Percentiles rank a stretch among this genome's conserved stretches.
Evolutionary conservation across 2,329 filamentous ascomycete genomes (phyloP).

Genomic region (Davidsoniella australis): DNA sequence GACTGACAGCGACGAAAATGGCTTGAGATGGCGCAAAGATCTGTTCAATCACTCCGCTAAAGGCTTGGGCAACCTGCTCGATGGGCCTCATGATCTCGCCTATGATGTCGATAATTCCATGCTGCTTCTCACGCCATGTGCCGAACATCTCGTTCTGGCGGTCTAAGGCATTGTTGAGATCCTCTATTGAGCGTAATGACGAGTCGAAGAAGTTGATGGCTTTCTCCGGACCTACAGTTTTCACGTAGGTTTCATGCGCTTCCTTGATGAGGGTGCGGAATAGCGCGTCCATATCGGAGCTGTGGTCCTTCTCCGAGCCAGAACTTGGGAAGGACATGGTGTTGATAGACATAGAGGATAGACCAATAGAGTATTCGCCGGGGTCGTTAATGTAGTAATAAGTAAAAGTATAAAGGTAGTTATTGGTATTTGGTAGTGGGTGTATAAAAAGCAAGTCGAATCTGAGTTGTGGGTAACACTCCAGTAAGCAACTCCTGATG

Average conservation of each 20-base stretch:
- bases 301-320: neutral
- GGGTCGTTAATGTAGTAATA: neutral
- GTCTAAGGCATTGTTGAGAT: constrained; percentile 9
- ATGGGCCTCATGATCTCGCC: constrained; percentile 20
- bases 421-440: no score
- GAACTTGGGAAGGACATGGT: neutral
- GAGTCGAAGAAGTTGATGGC: constrained; percentile 8
- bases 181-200: constrained; percentile 9
- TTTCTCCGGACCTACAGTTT: constrained; percentile 4
- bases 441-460: no score
- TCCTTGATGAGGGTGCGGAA: constrained; percentile 12
- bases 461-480: no score
- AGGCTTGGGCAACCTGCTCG: constrained; percentile 24
- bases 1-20: constrained; percentile 27
- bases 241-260: constrained; percentile 11
- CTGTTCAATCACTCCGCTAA: constrained; percentile 21
- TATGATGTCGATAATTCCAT: constrained; percentile 12
- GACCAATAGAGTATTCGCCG: neutral
- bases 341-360: neutral
- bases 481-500: no score
- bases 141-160: constrained; percentile 13
- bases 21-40: constrained; percentile 25
- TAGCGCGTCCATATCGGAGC: constrained; percentile 11
- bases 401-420: neutral
- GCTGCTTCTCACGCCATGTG: constrained; percentile 12